phyloP scores from a whole-genome alignment of 345 rosid genomes.

The Gossypium sturtianum region DNA sequence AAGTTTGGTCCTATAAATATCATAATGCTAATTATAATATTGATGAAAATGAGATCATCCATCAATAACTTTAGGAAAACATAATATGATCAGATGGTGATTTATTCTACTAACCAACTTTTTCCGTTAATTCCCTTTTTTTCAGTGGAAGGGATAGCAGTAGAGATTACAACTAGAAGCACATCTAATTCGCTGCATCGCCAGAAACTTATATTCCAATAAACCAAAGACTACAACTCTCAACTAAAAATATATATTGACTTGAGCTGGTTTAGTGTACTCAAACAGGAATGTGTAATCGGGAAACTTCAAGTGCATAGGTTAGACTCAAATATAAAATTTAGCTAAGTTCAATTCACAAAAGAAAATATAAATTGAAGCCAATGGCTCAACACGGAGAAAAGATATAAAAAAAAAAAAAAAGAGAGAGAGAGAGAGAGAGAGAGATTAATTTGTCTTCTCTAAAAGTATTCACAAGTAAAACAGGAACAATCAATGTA shows the following conservation, averaged over 20 bases:
- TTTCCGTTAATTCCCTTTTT: neutral
- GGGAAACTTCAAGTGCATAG: neutral
- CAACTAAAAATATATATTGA: slow-evolving; percentile 4
- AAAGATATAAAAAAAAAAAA: neutral
- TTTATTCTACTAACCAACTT: neutral
- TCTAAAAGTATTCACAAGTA: neutral
- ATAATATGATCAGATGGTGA: neutral
- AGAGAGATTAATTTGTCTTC: neutral
- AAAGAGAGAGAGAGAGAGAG: neutral
- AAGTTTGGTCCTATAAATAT: neutral
- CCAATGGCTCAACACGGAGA: neutral
- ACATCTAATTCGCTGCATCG: neutral
- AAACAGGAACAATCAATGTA: neutral
- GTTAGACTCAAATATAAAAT: neutral
- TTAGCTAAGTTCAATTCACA: neutral
- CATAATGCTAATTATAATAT: neutral
- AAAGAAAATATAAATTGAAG: neutral
- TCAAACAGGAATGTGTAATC: neutral
- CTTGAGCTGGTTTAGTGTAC: neutral
- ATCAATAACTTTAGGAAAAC: neutral
- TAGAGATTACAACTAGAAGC: neutral
- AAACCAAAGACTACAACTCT: neutral
- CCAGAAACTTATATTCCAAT: neutral
- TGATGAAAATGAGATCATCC: neutral
- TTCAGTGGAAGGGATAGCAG: neutral